These are phyloP conservation scores for Candida dubliniensis DNA, from an alignment of 1,139 yeast species.

Conservation along the genomic window DNA sequence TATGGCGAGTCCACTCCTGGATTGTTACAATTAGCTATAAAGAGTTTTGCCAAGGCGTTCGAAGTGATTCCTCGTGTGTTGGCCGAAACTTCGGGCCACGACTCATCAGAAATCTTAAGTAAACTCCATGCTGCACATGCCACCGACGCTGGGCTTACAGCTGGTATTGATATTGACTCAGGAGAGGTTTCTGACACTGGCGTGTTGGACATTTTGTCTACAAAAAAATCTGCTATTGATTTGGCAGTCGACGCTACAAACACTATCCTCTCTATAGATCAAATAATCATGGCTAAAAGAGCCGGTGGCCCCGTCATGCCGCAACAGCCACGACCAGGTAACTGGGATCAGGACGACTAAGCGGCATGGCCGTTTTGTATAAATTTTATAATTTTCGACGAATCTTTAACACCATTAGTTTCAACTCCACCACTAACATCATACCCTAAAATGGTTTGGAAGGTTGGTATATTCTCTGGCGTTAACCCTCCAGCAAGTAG, in stretches of 20 bases:
- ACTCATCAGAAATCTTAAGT: conserved; percentile 83
- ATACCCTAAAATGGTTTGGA: conserved; percentile 67
- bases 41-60: conserved; percentile 90
- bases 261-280: conserved; percentile 87
- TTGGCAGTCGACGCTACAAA: conserved; percentile 95
- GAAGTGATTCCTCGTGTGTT: conserved; percentile 91
- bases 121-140: conserved; percentile 86
- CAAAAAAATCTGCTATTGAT: conserved; percentile 84
- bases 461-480: conserved; percentile 70
- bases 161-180: conserved; percentile 65
- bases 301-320: conserved; percentile 98
- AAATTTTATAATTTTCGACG: conserved; percentile 57
- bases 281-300: conserved; percentile 89
- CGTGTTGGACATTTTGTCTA: conserved; percentile 75
- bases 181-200: conserved; percentile 70
- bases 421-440: conserved; percentile 98
- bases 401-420: conserved; percentile 64
- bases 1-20: conserved; percentile 96
- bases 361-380: conserved; percentile 42
- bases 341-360: conserved; percentile 95
- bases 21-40: conserved; percentile 86
- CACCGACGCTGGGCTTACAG: conserved; percentile 28
- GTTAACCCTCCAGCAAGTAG: conserved; percentile 88
- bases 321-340: conserved; percentile 83
- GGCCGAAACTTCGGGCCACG: conserved; percentile 94